Percentiles rank a stretch among this genome's conserved stretches.
phyloP scores from a whole-genome alignment of 2,329 filamentous ascomycete genomes.

The Orbilia blumenaviensis region DNA sequence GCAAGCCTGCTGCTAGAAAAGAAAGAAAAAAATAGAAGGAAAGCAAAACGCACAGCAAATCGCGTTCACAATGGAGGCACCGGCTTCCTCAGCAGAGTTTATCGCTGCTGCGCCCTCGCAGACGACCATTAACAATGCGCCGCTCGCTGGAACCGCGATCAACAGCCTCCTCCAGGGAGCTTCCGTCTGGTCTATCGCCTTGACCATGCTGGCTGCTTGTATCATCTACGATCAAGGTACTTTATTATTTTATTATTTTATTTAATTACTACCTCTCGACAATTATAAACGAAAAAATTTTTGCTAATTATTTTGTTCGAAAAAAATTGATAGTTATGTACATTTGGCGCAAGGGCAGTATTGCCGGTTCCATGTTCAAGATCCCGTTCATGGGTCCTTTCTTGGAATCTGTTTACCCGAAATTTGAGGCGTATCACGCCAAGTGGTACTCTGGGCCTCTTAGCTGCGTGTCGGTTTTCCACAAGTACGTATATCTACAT shows the following conservation, averaged over 20 bases:
- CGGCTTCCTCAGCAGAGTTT: conserved; percentile 50
- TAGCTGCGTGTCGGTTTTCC: conserved; percentile 98
- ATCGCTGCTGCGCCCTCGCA: conserved; percentile 37
- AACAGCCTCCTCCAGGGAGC: conserved; percentile 65
- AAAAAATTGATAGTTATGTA: conserved; percentile 73
- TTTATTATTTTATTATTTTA: no score
- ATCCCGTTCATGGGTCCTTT: conserved; percentile 94
- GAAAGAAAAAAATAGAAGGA: no score
- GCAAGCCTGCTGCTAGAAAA: background rate
- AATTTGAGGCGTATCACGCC: conserved; percentile 86
- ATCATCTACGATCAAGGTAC: conserved; percentile 90
- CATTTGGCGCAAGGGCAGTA: conserved; percentile 76
- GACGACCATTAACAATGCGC: conserved; percentile 44
- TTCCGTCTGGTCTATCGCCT: conserved; percentile 72
- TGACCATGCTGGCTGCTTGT: conserved; percentile 75
- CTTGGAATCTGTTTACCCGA: conserved; percentile 87
- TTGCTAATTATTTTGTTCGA: background rate
- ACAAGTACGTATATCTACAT: conserved; percentile 73
- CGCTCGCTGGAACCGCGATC: conserved; percentile 27
- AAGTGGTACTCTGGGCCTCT: conserved; percentile 93
- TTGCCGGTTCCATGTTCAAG: conserved; percentile 78
- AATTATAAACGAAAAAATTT: background rate
- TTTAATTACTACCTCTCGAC: background rate
- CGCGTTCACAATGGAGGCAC: conserved; percentile 38
- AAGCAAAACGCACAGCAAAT: no score